Evolutionary conservation across 768 basidiomycete species (phyloP), one percentile per base, ranked within the genome.

Genomic region (Rhodotorula babjevae): DNA sequence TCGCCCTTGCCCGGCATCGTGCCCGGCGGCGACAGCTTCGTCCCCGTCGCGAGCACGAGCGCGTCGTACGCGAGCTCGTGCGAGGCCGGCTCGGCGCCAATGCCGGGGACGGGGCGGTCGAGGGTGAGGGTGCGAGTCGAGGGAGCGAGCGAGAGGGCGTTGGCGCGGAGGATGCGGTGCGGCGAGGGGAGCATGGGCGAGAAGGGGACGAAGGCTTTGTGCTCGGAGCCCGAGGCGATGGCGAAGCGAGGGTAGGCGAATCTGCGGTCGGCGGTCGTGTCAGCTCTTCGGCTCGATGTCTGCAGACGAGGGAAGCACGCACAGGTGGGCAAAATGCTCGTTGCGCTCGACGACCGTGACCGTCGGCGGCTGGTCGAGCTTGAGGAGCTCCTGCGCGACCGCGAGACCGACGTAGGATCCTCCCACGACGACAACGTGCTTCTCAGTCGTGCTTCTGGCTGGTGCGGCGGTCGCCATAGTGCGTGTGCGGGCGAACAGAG

Each of bases 121-220:
- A 69, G 3, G 53, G 67, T 23, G 75, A 44, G 57, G 64, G 53
- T 0, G 27, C 8, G 52, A 71, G 70, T 3, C 63, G 72, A 1
- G 47, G 16, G 21, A 61, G 68, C 33, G 72, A 27, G 44, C 69
- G 58, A 25, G 21, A 68, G 29, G 27, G 55, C 72, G 15, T 57
- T 46, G 21, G 75, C 71, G 3, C 58, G 67, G 33, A 76, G 36
- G 57, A 71, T 53, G 1, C 21, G 2, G 52, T 76, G 70, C 10
- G 69, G 72, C 1, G 53, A 5, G 21, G 64, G 33, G 31, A 71
- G 65, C 55, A 68, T 71, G 21, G 67, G 46, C 33, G 2, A 36
- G 76, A 85, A 87, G 0, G 87, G 87, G 72, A 88, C 84, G 79
- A 89, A 88, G 40, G 87, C 87, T 82, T 88, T 88, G 80, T 88